These are phyloP conservation scores for Gillenia trifoliata DNA, from an alignment of 306 rosid species.

Conservation along the genomic window DNA sequence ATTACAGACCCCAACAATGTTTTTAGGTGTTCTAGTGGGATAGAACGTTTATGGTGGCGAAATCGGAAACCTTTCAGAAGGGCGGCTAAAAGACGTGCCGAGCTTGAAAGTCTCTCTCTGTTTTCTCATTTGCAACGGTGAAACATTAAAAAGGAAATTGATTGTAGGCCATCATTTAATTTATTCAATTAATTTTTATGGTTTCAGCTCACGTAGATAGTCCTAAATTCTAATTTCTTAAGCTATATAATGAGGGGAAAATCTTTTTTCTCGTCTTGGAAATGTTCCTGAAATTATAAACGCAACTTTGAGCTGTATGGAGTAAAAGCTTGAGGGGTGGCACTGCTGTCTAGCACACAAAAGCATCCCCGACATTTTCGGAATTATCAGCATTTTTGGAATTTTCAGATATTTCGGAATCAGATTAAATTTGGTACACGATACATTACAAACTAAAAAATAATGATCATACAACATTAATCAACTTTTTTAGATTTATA, in stretches of 20 bases:
- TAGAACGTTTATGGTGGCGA: conserved; percentile 70
- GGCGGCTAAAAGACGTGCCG: conserved; percentile 61
- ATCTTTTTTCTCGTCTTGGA: background rate
- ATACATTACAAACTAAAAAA: too few species aligned
- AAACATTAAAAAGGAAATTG: conserved; percentile 16
- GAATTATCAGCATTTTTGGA: too few species aligned
- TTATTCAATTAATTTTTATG: conserved; percentile 62
- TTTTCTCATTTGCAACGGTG: conserved; percentile 40
- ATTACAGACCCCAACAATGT: conserved; percentile 25
- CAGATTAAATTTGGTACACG: too few species aligned
- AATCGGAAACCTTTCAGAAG: conserved; percentile 86
- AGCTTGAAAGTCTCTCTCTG: conserved; percentile 53
- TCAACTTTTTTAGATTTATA: too few species aligned
- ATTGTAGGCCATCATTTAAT: conserved; percentile 49
- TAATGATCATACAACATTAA: too few species aligned
- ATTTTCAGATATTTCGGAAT: too few species aligned
- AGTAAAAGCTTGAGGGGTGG: background rate
- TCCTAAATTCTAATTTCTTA: conserved; percentile 8
- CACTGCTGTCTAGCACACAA: too few species aligned
- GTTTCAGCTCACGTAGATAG: conserved; percentile 27
- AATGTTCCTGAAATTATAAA: background rate
- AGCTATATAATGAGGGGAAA: conserved; percentile 5
- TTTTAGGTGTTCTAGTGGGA: conserved; percentile 42
- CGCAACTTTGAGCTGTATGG: background rate
- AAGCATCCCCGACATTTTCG: too few species aligned